Evolutionary conservation across 495 filamentous ascomycete genomes (phyloP).

Genomic region (Tuber brumale): DNA sequence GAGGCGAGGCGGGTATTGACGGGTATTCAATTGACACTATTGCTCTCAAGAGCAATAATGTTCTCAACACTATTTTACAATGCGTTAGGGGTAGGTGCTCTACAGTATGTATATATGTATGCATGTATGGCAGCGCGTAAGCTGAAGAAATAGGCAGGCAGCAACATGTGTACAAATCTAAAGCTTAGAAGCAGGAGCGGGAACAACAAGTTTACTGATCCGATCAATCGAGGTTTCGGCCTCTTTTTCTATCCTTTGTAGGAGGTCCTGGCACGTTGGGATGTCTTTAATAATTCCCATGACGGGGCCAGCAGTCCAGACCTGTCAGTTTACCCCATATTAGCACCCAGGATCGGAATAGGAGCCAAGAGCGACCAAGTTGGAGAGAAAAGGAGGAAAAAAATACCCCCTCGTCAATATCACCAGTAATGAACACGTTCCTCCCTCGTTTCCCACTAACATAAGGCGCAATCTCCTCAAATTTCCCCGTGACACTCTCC

Average conservation of each 20-base stretch:
- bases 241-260: constrained; percentile 56
- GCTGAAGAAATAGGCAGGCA: background rate
- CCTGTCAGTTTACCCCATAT: constrained; percentile 36
- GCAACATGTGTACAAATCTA: constrained; percentile 3
- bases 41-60: background rate
- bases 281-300: constrained; percentile 64
- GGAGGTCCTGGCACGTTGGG: constrained; percentile 53
- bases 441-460: constrained; percentile 88
- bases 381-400: constrained; percentile 9
- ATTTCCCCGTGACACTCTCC: constrained; percentile 80
- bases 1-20: background rate
- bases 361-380: background rate
- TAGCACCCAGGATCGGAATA: constrained; percentile 13
- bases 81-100: background rate
- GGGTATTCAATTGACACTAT: background rate
- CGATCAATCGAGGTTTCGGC: constrained; percentile 51
- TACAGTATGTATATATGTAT: background rate
- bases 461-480: constrained; percentile 79
- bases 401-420: constrained; percentile 82
- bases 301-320: constrained; percentile 61
- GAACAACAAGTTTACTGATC: constrained; percentile 25
- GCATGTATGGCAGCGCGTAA: background rate
- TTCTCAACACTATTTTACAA: background rate
- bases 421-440: constrained; percentile 87
- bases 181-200: constrained; percentile 25